phyloP scores from a whole-genome alignment of 768 basidiomycete species.

The Tylopilus vinaceipallidus region DNA sequence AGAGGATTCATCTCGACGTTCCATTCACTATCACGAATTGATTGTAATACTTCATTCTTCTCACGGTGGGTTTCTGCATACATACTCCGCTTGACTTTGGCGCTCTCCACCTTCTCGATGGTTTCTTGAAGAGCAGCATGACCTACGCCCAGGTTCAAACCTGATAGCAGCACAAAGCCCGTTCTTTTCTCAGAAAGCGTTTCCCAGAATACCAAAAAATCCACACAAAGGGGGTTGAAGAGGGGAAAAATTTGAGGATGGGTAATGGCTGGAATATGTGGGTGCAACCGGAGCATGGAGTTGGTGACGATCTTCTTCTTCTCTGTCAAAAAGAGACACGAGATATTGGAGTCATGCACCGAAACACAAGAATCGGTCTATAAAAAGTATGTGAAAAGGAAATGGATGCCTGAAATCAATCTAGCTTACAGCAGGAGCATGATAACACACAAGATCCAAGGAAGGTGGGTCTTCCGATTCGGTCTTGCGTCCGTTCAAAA shows the following conservation, averaged over 20 bases:
- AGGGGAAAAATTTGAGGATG: slow-evolving; percentile 74
- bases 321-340: slow-evolving; percentile 49
- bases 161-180: slow-evolving; percentile 60
- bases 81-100: slow-evolving; percentile 77
- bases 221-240: slow-evolving; percentile 68
- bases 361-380: slow-evolving; percentile 17
- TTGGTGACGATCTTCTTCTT: slow-evolving; percentile 43
- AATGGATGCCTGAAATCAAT: not conserved
- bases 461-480: slow-evolving; percentile 47
- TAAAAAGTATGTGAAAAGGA: slow-evolving; percentile 1
- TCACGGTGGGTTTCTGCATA: slow-evolving; percentile 88
- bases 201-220: slow-evolving; percentile 77
- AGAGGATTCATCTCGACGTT: slow-evolving; percentile 79
- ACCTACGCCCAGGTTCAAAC: slow-evolving; percentile 61
- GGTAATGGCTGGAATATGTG: slow-evolving; percentile 53
- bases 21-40: slow-evolving; percentile 70
- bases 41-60: slow-evolving; percentile 61
- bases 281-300: slow-evolving; percentile 40
- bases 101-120: slow-evolving; percentile 56
- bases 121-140: slow-evolving; percentile 64
- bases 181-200: slow-evolving; percentile 55
- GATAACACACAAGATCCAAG: slow-evolving; percentile 50
- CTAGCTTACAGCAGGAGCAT: slow-evolving; percentile 43
- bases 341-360: slow-evolving; percentile 21
- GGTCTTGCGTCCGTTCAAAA: slow-evolving; percentile 48